These are phyloP conservation scores for Mrakia frigida DNA, from an alignment of 768 basidiomycete species.

Conservation along the genomic window DNA sequence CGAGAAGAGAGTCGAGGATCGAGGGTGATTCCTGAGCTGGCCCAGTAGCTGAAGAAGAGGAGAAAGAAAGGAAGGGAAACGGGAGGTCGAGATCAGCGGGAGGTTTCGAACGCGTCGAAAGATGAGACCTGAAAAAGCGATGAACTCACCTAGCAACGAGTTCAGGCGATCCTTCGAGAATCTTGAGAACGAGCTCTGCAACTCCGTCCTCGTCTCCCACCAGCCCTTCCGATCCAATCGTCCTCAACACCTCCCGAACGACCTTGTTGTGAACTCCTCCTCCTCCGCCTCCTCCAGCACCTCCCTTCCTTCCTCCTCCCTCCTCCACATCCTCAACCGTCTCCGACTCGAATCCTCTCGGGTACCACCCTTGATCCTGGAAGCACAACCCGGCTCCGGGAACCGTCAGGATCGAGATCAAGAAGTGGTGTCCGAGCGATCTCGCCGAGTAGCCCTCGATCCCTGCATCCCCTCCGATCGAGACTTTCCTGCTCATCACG, in stretches of 20 bases:
- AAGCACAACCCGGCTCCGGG: constrained; percentile 84
- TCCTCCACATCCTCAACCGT: constrained; percentile 43
- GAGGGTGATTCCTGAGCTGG: constrained; percentile 61
- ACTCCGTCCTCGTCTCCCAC: constrained; percentile 74
- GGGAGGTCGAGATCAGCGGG: background rate
- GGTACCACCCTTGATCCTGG: constrained; percentile 85
- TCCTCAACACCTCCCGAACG: constrained; percentile 64
- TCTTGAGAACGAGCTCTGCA: constrained; percentile 74
- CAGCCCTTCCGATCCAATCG: constrained; percentile 57
- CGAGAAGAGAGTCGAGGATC: constrained; percentile 82
- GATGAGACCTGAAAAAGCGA: background rate
- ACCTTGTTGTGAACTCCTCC: constrained; percentile 64
- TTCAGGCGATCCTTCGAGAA: constrained; percentile 78
- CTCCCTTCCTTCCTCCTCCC: constrained; percentile 37
- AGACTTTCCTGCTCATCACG: constrained; percentile 49
- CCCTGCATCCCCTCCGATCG: constrained; percentile 53
- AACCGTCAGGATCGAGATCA: constrained; percentile 73
- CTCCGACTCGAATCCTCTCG: constrained; percentile 54
- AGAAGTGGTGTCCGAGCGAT: constrained; percentile 75
- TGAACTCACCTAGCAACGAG: constrained; percentile 64
- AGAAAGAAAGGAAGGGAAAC: background rate
- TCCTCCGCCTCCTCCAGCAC: constrained; percentile 40
- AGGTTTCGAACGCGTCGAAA: background rate
- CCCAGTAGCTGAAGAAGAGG: constrained; percentile 58
- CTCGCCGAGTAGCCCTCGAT: constrained; percentile 18